These are phyloP conservation scores for Cladosporium halotolerans DNA, from an alignment of 2,329 filamentous ascomycete genomes.

Conservation along the genomic window DNA sequence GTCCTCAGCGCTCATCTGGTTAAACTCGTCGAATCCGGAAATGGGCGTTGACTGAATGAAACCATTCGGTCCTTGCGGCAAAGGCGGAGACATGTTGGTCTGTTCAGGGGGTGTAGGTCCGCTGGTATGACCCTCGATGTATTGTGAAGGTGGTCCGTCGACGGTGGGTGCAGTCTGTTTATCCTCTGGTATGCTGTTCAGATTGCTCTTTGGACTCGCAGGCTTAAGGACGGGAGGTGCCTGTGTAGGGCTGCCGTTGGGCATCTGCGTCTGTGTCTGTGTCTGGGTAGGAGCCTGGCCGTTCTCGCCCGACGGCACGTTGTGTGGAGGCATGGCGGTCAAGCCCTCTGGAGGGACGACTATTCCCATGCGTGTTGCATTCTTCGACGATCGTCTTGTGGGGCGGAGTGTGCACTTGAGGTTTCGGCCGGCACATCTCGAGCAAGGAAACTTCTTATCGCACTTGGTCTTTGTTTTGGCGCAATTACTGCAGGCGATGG, in stretches of 20 bases:
- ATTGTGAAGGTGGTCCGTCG: slow-evolving; percentile 33
- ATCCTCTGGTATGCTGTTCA: slow-evolving; percentile 23
- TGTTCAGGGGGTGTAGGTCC: slow-evolving; percentile 21
- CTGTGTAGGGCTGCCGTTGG: slow-evolving; percentile 10
- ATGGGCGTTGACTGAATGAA: slow-evolving; percentile 36
- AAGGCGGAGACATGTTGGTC: slow-evolving; percentile 30
- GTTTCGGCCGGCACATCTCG: slow-evolving; percentile 44
- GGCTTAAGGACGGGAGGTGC: slow-evolving; percentile 29
- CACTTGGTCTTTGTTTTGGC: slow-evolving; percentile 51
- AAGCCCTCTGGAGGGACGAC: slow-evolving; percentile 25
- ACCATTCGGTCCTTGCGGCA: slow-evolving; percentile 22
- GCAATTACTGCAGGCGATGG: slow-evolving; percentile 49
- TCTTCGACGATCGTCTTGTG: slow-evolving; percentile 43
- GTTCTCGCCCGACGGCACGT: slow-evolving; percentile 11
- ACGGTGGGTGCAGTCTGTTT: slow-evolving; percentile 22
- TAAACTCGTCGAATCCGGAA: slow-evolving; percentile 43
- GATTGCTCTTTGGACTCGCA: slow-evolving; percentile 24
- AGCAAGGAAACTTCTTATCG: slow-evolving; percentile 51
- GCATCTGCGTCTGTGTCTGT: slow-evolving; percentile 9
- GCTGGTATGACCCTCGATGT: slow-evolving; percentile 37
- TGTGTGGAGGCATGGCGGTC: slow-evolving; percentile 22
- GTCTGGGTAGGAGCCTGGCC: slow-evolving; percentile 15
- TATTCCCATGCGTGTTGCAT: slow-evolving; percentile 32
- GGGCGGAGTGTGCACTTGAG: slow-evolving; percentile 43
- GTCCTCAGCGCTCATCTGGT: slow-evolving; percentile 32